These are phyloP conservation scores for Paspalum vaginatum DNA, from an alignment of 176 grass and related monocot genomes.

Conservation along the genomic window DNA sequence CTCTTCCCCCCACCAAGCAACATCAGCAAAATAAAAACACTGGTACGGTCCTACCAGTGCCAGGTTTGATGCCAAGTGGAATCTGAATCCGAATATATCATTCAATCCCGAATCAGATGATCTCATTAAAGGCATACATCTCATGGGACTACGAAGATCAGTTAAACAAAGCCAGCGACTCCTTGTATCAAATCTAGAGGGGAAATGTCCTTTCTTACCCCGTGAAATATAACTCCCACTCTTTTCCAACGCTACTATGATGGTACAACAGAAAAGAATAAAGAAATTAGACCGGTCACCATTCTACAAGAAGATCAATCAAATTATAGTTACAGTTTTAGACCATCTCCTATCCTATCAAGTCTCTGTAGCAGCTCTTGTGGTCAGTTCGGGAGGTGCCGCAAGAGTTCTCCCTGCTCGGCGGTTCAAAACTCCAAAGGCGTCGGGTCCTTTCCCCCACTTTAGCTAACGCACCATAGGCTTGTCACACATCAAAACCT, in stretches of 20 bases:
- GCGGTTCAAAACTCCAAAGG: neutral
- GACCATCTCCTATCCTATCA: slow-evolving; percentile 38
- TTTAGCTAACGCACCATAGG: slow-evolving; percentile 51
- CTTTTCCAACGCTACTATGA: slow-evolving; percentile 6
- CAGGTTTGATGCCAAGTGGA: neutral
- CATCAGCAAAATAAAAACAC: too few relatives aligned
- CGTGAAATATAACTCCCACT: neutral
- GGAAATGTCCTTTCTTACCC: neutral
- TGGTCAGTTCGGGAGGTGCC: slow-evolving; percentile 14
- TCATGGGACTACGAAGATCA: neutral
- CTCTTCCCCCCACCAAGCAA: too few relatives aligned
- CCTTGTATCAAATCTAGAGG: neutral
- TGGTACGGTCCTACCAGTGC: too few relatives aligned
- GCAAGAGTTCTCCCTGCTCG: neutral
- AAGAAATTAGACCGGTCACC: neutral
- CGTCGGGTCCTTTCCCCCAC: neutral
- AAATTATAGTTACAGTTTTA: slow-evolving; percentile 35
- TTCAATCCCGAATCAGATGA: neutral
- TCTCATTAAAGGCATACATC: neutral
- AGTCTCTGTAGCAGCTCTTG: slow-evolving; percentile 23
- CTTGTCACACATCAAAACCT: slow-evolving; percentile 81
- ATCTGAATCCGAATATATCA: neutral
- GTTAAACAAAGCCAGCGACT: neutral
- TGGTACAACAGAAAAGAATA: slow-evolving; percentile 43
- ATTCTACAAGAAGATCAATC: slow-evolving; percentile 40